Percentiles rank a stretch among this genome's conserved stretches.
phyloP scores from a whole-genome alignment of 2,329 filamentous ascomycete species.

The Aspergillus awamori region DNA sequence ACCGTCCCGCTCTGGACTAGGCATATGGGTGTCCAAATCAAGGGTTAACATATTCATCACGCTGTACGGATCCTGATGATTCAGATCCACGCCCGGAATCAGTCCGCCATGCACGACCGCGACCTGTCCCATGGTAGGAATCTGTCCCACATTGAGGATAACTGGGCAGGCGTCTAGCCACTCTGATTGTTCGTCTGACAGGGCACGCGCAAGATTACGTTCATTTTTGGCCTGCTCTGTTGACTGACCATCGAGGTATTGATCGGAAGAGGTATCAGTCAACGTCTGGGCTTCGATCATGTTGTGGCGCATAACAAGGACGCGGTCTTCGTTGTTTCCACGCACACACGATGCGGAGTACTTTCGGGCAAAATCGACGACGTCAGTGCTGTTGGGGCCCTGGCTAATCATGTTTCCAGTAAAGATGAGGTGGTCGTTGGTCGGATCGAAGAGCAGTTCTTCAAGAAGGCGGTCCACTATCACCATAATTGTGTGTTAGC shows the following conservation, averaged over 20 bases:
- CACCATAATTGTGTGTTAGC: not conserved
- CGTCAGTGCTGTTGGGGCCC: constrained; percentile 78
- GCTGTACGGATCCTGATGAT: constrained; percentile 73
- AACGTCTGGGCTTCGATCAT: constrained; percentile 35
- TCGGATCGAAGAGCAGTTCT: constrained; percentile 64
- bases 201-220: constrained; percentile 59
- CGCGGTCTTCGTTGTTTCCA: constrained; percentile 88
- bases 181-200: constrained; percentile 62
- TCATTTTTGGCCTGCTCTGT: constrained; percentile 36
- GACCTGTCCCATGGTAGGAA: constrained; percentile 64
- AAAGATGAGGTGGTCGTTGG: constrained; percentile 73
- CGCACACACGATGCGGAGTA: constrained; percentile 79
- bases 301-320: constrained; percentile 67
- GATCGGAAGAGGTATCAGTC: constrained; percentile 19
- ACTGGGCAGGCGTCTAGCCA: constrained; percentile 75
- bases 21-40: constrained; percentile 63
- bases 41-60: constrained; percentile 93
- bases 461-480: constrained; percentile 62
- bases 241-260: constrained; percentile 29
- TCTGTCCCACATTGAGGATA: constrained; percentile 71
- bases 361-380: constrained; percentile 73
- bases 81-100: constrained; percentile 71
- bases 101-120: constrained; percentile 84
- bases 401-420: constrained; percentile 82
- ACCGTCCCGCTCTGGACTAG: constrained; percentile 56